phyloP scores from a whole-genome alignment of 1,284 basidiomycete species.

The Cerrena zonata region DNA sequence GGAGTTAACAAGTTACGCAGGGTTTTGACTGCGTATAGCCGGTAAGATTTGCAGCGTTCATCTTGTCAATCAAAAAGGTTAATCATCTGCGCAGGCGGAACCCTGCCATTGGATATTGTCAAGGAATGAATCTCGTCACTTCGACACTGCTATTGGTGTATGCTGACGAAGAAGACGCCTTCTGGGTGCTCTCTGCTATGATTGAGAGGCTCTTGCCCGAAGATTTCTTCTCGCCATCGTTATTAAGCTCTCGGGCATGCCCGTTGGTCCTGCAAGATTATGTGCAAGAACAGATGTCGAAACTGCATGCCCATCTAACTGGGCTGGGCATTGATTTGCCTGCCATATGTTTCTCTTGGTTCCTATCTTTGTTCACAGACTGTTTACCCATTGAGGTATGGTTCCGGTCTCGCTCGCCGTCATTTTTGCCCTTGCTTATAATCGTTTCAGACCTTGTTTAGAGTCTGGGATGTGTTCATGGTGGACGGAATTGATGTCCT shows the following conservation, averaged over 20 bases:
- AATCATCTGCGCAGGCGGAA: conserved; percentile 53
- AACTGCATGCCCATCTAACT: conserved; percentile 69
- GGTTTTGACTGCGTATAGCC: conserved; percentile 86
- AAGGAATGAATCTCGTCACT: conserved; percentile 93
- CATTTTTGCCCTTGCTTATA: conserved; percentile 7
- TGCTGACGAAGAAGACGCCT: conserved; percentile 92
- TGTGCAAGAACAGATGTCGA: conserved; percentile 73
- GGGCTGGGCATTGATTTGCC: conserved; percentile 84
- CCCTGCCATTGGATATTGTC: conserved; percentile 80
- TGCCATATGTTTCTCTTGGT: conserved; percentile 97
- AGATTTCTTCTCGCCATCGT: conserved; percentile 78
- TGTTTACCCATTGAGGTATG: conserved; percentile 89
- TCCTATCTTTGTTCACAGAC: conserved; percentile 92
- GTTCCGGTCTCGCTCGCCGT: background rate
- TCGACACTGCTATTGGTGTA: conserved; percentile 90
- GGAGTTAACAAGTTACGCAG: conserved; percentile 89
- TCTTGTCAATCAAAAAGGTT: background rate
- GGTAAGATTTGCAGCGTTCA: conserved; percentile 43
- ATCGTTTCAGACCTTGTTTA: conserved; percentile 66
- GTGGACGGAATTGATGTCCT: conserved; percentile 88
- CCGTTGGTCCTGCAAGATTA: conserved; percentile 87
- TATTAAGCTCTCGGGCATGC: conserved; percentile 87
- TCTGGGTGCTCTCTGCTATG: conserved; percentile 89
- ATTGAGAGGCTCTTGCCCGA: conserved; percentile 80
- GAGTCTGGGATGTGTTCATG: conserved; percentile 93